Evolutionary conservation across 2,329 filamentous ascomycete genomes (phyloP).

Genomic region (Clathrospora elynae): DNA sequence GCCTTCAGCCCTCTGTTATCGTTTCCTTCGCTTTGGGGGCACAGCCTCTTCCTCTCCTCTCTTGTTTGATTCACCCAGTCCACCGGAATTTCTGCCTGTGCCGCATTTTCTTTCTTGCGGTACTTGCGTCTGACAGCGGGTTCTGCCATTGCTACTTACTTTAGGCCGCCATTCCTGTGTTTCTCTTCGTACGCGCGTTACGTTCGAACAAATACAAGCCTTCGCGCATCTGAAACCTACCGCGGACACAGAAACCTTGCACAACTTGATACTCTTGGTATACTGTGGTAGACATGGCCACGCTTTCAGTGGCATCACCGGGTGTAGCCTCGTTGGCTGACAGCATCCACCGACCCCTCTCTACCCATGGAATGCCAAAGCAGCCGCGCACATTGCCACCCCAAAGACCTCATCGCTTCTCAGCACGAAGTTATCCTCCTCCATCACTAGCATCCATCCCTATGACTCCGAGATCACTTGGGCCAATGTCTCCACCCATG

Average conservation of each 20-base stretch:
- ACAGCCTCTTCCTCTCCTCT: constrained; percentile 26
- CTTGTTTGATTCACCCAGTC: constrained; percentile 23
- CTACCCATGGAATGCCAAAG: constrained; percentile 44
- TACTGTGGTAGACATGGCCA: constrained; percentile 21
- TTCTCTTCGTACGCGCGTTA: constrained; percentile 13
- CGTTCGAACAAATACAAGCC: constrained; percentile 8
- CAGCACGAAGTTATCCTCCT: constrained; percentile 24
- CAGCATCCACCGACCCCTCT: constrained; percentile 36
- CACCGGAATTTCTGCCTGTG: constrained; percentile 23
- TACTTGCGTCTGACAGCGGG: constrained; percentile 11
- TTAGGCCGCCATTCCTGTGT: constrained; percentile 13
- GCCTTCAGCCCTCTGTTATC: constrained; percentile 30
- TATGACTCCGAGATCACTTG: constrained; percentile 30
- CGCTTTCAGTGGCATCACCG: constrained; percentile 32
- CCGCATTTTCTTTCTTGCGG: constrained; percentile 14
- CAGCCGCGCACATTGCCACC: constrained; percentile 34
- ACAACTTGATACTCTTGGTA: constrained; percentile 10
- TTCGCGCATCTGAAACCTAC: constrained; percentile 1
- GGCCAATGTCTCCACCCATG: constrained; percentile 43
- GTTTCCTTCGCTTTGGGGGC: constrained; percentile 26
- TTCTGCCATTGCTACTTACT: constrained; percentile 18
- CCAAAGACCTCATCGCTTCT: constrained; percentile 39
- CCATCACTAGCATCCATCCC: constrained; percentile 22
- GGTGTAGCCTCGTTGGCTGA: constrained; percentile 25
- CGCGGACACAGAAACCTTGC: constrained; percentile 7